A percentile compares a stretch with the other conserved stretches of the same genome.
Conservation (phyloP, 768 basidiomycete species). For the Gymnopilus dilepis region DNA sequence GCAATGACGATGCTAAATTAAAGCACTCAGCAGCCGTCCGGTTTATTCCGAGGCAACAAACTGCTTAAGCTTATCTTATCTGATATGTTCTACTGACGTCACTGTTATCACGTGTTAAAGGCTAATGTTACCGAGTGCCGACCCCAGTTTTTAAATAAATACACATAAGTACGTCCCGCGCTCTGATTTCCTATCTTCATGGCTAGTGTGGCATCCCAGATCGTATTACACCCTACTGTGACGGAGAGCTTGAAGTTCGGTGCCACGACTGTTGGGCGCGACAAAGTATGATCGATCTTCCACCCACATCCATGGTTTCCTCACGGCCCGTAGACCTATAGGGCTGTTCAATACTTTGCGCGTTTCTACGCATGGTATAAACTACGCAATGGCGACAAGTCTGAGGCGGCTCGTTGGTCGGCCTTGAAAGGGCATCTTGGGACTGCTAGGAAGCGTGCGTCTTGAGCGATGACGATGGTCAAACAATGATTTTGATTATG, state of each 20-base stretch:
- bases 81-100: background rate
- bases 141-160: background rate
- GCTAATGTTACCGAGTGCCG: slow-evolving; percentile 9
- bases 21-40: slow-evolving; percentile 18
- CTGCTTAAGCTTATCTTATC: slow-evolving; percentile 15
- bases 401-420: slow-evolving; percentile 76
- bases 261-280: slow-evolving; percentile 83
- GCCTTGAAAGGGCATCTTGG: slow-evolving; percentile 88
- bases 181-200: slow-evolving; percentile 31
- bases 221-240: slow-evolving; percentile 85
- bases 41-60: slow-evolving; percentile 14
- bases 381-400: slow-evolving; percentile 68
- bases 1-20: slow-evolving; percentile 2
- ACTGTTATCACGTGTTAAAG: slow-evolving; percentile 29
- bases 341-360: slow-evolving; percentile 89
- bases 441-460: slow-evolving; percentile 81
- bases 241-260: slow-evolving; percentile 78
- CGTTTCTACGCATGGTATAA: slow-evolving; percentile 89
- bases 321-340: slow-evolving; percentile 67
- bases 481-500: background rate
- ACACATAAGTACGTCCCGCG: too few relatives aligned
- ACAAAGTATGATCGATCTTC: slow-evolving; percentile 68
- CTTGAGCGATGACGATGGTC: slow-evolving; percentile 5
- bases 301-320: background rate
- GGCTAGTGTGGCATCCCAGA: slow-evolving; percentile 66